phyloP scores from a whole-genome alignment of 2,329 filamentous ascomycete genomes.

The Neopestalotiopsis sp. region DNA sequence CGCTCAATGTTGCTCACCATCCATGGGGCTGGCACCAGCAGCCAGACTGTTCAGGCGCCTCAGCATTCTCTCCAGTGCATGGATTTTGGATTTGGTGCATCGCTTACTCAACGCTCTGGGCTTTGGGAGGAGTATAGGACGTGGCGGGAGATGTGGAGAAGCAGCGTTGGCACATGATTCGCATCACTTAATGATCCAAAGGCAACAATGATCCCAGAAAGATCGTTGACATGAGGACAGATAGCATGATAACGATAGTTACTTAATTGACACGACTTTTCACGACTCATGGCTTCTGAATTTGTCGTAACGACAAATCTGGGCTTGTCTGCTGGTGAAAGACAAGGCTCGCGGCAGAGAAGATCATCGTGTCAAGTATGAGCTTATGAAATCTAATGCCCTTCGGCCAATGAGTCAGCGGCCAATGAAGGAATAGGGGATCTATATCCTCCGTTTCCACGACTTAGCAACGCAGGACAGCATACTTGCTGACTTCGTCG shows the following conservation, averaged over 20 bases:
- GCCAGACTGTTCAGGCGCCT: neutral
- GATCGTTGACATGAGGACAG: neutral
- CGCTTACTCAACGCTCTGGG: neutral
- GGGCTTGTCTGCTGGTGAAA: too few relatives aligned
- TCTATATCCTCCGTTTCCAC: neutral
- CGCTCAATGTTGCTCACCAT: neutral
- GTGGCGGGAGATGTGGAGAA: neutral
- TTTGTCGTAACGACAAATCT: too few relatives aligned
- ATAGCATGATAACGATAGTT: neutral
- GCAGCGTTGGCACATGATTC: neutral
- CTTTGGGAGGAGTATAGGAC: neutral
- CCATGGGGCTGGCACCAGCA: neutral
- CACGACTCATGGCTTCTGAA: neutral
- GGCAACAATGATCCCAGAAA: neutral
- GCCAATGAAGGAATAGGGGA: neutral
- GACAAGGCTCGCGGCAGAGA: neutral
- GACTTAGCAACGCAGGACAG: neutral
- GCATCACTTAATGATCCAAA: neutral
- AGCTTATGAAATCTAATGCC: too few relatives aligned
- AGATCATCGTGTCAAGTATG: neutral
- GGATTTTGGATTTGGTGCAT: neutral
- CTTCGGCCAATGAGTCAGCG: constrained; percentile 9
- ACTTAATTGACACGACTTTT: neutral
- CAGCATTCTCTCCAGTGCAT: neutral
- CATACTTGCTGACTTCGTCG: neutral